phyloP scores from a whole-genome alignment of 140 eudicot species.

The Bidens hawaiensis region DNA sequence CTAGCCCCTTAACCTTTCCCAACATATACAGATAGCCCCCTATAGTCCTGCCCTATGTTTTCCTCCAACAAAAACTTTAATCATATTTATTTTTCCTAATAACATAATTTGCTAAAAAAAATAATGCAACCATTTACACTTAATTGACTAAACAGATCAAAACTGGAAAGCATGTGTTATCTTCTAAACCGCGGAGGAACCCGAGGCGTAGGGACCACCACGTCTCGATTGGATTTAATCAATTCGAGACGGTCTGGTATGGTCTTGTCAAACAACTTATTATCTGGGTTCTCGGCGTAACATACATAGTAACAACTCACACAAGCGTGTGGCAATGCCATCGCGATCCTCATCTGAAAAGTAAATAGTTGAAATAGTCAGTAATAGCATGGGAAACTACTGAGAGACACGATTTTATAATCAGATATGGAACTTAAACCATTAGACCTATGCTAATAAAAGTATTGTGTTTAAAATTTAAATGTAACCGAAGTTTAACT shows the following conservation, averaged over 20 bases:
- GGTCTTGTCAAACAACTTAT: conserved; percentile 62
- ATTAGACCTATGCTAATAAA: background rate
- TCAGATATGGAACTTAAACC: no score
- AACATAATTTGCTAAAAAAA: background rate
- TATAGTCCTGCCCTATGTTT: background rate
- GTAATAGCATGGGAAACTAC: background rate
- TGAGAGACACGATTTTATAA: no score
- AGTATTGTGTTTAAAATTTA: background rate
- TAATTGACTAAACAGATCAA: background rate
- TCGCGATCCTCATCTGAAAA: conserved; percentile 87
- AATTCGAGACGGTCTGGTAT: conserved; percentile 54
- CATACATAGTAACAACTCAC: conserved; percentile 93
- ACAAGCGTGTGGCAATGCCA: conserved; percentile 98
- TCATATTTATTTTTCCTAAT: background rate
- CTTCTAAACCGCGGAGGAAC: conserved; percentile 66
- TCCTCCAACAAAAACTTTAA: background rate
- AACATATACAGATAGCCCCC: conserved; percentile 13
- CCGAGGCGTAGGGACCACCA: conserved; percentile 55
- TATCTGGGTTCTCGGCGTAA: conserved; percentile 89
- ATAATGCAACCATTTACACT: conserved; percentile 25
- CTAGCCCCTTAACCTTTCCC: background rate
- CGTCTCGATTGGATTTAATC: conserved; percentile 53
- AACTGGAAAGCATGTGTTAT: conserved; percentile 22
- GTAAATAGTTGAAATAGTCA: background rate
- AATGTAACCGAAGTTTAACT: background rate